Base-by-base conservation (phyloP, 768 basidiomycete genomes). In the Collybiopsis confluens region DNA sequence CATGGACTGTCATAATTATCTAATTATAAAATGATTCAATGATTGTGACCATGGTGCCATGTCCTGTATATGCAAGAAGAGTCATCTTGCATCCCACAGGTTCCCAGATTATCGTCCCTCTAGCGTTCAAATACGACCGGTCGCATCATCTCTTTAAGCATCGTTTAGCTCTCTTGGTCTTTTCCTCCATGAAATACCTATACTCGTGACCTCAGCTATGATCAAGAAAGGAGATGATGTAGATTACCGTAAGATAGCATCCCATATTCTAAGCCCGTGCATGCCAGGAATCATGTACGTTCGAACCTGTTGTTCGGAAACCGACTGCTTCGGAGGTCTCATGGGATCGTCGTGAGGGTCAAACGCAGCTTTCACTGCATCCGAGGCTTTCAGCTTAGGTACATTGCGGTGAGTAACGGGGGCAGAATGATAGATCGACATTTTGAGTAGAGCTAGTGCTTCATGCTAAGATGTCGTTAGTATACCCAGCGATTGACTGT, bases 181-280 rank as follows among this genome's bases (percentile, higher is more conserved):
- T 52, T 23, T 56, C 56, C 27, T 41, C 37, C 56, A 56, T 53
- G 18, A 56, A 52, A 28, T 56, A 56, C 42, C 55, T 56, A 18
- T n/a, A n/a, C n/a, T 7, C 35, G 16, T 47, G 30, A 10, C 3
- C 4, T 33, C 40, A 52, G 51, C 27, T 35, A 37, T 57, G 35
- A 59, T 26, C 10, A 48, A 47, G 15, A 3, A n/a, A 3, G 33
- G 2, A 30, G 24, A 30, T 16, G 41, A 30, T 49, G n/a, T 27
- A 43, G 60, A 74, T 58, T 56, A 80, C 80, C 73, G 70, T 49
- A 83, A 58, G 21, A 83, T 60, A 5, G 69, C 70, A 60, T 80
- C 76, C 81, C 82, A 83, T 54, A 83, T 75, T 18, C 69, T 67
- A 52, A 83, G 64, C 5, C 82, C 82, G 59, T 85, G 80, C 35